Percentiles rank a stretch among this genome's conserved stretches.
Conservation (phyloP, 2,329 filamentous ascomycete species). For the Nigrograna mackinnonii region DNA sequence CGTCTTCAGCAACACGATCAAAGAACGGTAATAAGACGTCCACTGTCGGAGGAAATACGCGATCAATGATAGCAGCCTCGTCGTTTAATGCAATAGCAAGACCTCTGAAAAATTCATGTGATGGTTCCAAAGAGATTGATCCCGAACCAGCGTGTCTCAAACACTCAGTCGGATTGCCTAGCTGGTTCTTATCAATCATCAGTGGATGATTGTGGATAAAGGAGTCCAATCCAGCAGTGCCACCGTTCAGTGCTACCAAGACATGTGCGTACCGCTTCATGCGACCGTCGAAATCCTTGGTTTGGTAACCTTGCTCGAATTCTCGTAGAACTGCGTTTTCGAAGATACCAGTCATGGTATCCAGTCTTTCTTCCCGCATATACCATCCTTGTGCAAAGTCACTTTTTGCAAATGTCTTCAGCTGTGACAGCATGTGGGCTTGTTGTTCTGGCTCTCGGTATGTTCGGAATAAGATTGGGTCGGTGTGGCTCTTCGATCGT, state of each 20-base stretch:
- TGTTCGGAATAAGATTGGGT: constrained; percentile 82
- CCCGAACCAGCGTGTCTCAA: constrained; percentile 69
- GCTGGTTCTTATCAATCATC: constrained; percentile 71
- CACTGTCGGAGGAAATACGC: constrained; percentile 74
- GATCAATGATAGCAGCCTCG: constrained; percentile 77
- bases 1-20: constrained; percentile 79
- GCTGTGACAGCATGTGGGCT: constrained; percentile 83
- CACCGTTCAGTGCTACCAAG: constrained; percentile 79
- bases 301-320: constrained; percentile 90
- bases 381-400: constrained; percentile 78
- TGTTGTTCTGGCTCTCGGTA: constrained; percentile 89
- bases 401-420: constrained; percentile 76
- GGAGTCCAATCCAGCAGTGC: constrained; percentile 75
- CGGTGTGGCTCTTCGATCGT: constrained; percentile 70
- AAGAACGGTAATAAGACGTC: constrained; percentile 78
- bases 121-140: constrained; percentile 75
- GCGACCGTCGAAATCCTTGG: constrained; percentile 81
- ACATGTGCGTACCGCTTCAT: constrained; percentile 92
- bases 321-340: constrained; percentile 89
- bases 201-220: constrained; percentile 90
- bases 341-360: constrained; percentile 78
- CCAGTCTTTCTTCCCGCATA: constrained; percentile 71
- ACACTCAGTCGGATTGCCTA: constrained; percentile 80
- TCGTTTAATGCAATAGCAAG: constrained; percentile 79
- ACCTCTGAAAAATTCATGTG: constrained; percentile 77